Evolutionary conservation across 2,329 filamentous ascomycete species (phyloP).

Genomic region (Lasiodiplodia sp.): DNA sequence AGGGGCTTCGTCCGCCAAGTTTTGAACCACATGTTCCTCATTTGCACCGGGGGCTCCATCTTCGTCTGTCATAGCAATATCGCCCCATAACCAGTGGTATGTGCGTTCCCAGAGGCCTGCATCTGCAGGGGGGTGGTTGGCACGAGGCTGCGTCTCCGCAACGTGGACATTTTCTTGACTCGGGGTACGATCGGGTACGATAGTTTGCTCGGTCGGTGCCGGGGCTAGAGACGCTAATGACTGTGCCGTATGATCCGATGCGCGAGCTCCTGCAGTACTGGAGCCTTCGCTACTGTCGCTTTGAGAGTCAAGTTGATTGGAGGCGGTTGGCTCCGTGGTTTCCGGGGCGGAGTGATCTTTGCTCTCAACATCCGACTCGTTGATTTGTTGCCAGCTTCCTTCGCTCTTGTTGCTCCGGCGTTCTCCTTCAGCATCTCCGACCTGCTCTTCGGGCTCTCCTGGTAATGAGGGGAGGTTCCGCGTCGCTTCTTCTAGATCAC

Average conservation of each 20-base stretch:
- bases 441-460: constrained; percentile 10
- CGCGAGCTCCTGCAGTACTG: not conserved
- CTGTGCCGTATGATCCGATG: not conserved
- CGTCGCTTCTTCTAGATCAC: constrained; percentile 53
- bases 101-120: constrained; percentile 39
- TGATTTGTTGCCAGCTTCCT: constrained; percentile 51
- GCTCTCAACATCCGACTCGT: constrained; percentile 35
- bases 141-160: not conserved
- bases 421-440: constrained; percentile 37
- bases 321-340: not conserved
- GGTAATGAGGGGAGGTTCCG: constrained; percentile 18
- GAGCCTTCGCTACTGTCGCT: not conserved
- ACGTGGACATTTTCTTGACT: not conserved
- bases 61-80: constrained; percentile 45
- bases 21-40: constrained; percentile 67
- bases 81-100: constrained; percentile 58
- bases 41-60: constrained; percentile 46
- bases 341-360: not conserved
- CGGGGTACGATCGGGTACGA: not conserved
- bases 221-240: not conserved
- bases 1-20: constrained; percentile 66
- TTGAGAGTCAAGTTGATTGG: not conserved
- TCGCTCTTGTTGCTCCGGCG: constrained; percentile 46
- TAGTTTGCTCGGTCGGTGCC: constrained; percentile 12
- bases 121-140: not conserved